Conservation (phyloP, 257 asterid species). For the Gentiana macrophylla region DNA sequence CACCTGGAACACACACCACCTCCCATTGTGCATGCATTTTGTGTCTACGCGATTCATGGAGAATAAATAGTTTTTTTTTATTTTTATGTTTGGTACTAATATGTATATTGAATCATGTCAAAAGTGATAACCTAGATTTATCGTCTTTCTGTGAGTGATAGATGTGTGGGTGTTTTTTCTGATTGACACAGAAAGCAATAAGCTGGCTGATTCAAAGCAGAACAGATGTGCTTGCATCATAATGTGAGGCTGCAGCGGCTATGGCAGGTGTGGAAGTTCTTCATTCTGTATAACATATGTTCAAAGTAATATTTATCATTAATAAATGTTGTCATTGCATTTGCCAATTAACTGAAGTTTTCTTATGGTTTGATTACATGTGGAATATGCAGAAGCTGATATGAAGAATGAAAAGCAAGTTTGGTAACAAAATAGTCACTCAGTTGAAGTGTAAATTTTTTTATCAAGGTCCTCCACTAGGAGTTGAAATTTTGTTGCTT, state of each 20-base stretch:
- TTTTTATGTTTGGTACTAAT: not conserved
- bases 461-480: too few relatives aligned
- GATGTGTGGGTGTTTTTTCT: not conserved
- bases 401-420: constrained; percentile 3
- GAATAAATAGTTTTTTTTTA: not conserved
- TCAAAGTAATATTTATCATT: too few relatives aligned
- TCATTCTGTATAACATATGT: not conserved
- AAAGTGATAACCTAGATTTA: not conserved
- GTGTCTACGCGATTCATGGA: not conserved
- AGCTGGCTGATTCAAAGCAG: constrained; percentile 32
- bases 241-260: constrained; percentile 37
- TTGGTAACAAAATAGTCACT: not conserved
- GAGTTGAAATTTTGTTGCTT: constrained; percentile 2
- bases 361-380: not conserved
- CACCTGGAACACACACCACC: too few relatives aligned
- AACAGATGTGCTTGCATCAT: constrained; percentile 63
- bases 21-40: too few relatives aligned
- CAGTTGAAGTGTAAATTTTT: not conserved
- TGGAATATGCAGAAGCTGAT: constrained; percentile 7
- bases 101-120: not conserved
- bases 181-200: constrained; percentile 41
- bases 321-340: too few relatives aligned
- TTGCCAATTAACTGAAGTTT: too few relatives aligned
- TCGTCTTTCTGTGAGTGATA: too few relatives aligned
- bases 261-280: constrained; percentile 13